phyloP scores from a whole-genome alignment of 371 early-diverging fungal species.

The Apophysomyces variabilis region DNA sequence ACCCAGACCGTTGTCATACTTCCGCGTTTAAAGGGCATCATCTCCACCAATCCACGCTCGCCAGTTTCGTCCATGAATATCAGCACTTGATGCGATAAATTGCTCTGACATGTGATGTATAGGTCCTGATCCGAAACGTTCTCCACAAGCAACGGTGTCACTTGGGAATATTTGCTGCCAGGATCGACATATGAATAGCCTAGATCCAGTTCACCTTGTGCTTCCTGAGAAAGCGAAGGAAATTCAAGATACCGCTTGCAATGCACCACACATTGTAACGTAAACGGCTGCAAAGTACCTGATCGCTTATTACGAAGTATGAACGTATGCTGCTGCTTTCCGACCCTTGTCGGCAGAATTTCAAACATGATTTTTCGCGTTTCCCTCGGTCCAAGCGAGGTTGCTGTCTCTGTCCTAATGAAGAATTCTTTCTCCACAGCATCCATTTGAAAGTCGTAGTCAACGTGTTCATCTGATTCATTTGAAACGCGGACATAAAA shows the following conservation, averaged over 20 bases:
- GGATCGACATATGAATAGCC: constrained; percentile 86
- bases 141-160: constrained; percentile 71
- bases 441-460: constrained; percentile 37
- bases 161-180: constrained; percentile 76
- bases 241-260: constrained; percentile 65
- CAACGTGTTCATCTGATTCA: constrained; percentile 37
- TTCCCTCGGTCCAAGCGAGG: constrained; percentile 53
- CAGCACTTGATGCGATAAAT: constrained; percentile 81
- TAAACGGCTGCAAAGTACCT: constrained; percentile 47
- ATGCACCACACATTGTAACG: constrained; percentile 64
- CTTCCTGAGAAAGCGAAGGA: constrained; percentile 62
- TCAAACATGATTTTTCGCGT: constrained; percentile 65
- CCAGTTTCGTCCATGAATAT: constrained; percentile 77
- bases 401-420: constrained; percentile 27
- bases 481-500: constrained; percentile 69
- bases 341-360: constrained; percentile 52
- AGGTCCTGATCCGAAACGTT: constrained; percentile 74
- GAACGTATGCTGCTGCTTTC: constrained; percentile 62
- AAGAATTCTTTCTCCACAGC: constrained; percentile 31
- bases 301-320: constrained; percentile 43
- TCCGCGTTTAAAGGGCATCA: constrained; percentile 57
- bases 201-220: constrained; percentile 70
- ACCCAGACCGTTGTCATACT: constrained; percentile 73
- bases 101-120: constrained; percentile 75
- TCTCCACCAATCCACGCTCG: constrained; percentile 64